phyloP scores from a whole-genome alignment of 2,329 filamentous ascomycete genomes.

The Zelopaecilomyces penicillatus region DNA sequence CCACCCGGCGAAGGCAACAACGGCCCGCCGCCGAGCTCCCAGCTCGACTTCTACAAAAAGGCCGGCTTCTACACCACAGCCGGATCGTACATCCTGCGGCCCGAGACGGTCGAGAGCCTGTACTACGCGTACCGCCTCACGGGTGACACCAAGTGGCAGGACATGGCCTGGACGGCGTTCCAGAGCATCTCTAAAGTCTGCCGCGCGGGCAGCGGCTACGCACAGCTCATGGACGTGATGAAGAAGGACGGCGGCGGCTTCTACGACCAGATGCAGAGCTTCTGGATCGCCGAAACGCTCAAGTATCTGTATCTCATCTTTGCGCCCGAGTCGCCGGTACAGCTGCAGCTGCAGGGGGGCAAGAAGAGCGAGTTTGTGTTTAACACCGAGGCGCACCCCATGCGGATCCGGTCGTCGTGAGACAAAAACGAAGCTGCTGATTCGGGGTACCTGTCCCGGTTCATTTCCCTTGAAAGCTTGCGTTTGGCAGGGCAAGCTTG shows the following conservation, averaged over 20 bases:
- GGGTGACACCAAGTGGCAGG: conserved; percentile 64
- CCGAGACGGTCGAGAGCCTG: conserved; percentile 74
- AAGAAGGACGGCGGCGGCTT: conserved; percentile 48
- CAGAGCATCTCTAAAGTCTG: conserved; percentile 56
- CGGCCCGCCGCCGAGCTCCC: conserved; percentile 30
- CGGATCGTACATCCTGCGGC: conserved; percentile 58
- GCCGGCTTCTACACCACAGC: conserved; percentile 64
- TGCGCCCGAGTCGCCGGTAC: conserved; percentile 42
- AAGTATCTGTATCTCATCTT: conserved; percentile 76
- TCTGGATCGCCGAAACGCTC: conserved; percentile 78
- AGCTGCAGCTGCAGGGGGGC: conserved; percentile 38
- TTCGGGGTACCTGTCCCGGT: too few species aligned
- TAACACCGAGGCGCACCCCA: conserved; percentile 41
- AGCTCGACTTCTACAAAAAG: conserved; percentile 51
- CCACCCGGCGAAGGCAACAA: conserved; percentile 31
- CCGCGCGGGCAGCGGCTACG: conserved; percentile 57
- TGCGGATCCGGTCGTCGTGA: conserved; percentile 15
- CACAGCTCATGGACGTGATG: conserved; percentile 59
- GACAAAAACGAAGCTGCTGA: too few species aligned
- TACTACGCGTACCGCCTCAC: conserved; percentile 84
- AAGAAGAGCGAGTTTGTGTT: conserved; percentile 38
- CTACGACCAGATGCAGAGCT: conserved; percentile 71
- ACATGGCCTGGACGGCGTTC: conserved; percentile 79
- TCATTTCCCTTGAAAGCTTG: too few species aligned
- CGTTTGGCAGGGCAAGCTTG: too few species aligned